phyloP scores from a whole-genome alignment of 768 basidiomycete species.

The Bullera alba region DNA sequence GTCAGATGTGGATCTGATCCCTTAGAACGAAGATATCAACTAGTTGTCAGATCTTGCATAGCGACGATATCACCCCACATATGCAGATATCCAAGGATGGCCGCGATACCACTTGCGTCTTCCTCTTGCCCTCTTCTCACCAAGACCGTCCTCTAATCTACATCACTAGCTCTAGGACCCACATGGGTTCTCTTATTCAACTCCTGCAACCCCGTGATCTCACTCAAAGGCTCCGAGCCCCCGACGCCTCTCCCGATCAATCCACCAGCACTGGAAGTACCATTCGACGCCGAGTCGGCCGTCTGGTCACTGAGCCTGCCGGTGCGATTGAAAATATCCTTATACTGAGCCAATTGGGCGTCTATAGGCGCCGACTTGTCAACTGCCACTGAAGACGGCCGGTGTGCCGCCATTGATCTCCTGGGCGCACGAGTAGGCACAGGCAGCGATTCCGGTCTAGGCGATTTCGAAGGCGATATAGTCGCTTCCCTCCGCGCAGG shows the following conservation, averaged over 20 bases:
- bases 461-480: neutral
- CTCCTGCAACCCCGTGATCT: neutral
- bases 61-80: too few species aligned
- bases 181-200: neutral
- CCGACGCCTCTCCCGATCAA: neutral
- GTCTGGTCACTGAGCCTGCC: conserved; percentile 1
- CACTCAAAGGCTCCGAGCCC: neutral
- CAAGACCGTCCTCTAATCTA: conserved; percentile 3
- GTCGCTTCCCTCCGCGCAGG: neutral
- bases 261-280: neutral
- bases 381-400: conserved; percentile 27
- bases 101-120: too few species aligned
- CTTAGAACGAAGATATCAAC: too few species aligned
- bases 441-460: neutral
- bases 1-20: too few species aligned
- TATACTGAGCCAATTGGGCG: conserved; percentile 32
- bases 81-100: too few species aligned
- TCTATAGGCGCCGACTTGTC: conserved; percentile 30
- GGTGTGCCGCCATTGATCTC: conserved; percentile 22
- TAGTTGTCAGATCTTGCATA: neutral
- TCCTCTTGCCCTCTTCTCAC: too few species aligned
- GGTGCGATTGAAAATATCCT: conserved; percentile 24
- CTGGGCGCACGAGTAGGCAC: conserved; percentile 5
- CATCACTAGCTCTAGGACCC: conserved; percentile 13
- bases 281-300: neutral